Percentiles rank a stretch among this genome's conserved stretches.
Evolutionary conservation across 108 stramenopile genomes (phyloP).

Genomic region (Cyclotella distinguenda): DNA sequence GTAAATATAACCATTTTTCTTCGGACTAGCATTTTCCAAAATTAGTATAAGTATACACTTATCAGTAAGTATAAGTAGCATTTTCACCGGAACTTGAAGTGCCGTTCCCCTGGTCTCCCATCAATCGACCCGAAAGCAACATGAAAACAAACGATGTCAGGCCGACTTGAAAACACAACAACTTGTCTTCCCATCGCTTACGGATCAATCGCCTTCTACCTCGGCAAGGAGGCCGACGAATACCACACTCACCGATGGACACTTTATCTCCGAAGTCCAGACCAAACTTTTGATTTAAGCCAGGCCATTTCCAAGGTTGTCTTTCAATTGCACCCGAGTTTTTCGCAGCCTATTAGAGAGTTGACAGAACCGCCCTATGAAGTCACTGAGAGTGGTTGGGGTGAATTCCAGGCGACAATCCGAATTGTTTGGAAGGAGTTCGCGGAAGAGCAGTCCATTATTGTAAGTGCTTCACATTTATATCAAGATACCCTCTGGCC

Average conservation of each 20-base stretch:
- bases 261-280: conserved; percentile 8
- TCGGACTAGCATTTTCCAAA: too few species aligned
- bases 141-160: too few species aligned
- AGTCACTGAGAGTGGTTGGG: conserved; percentile 97
- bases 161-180: conserved; percentile 60
- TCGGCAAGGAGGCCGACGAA: conserved; percentile 70
- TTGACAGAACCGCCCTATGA: conserved; percentile 83
- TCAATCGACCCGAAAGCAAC: too few species aligned
- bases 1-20: too few species aligned
- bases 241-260: conserved; percentile 32
- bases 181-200: conserved; percentile 90
- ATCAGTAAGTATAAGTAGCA: too few species aligned
- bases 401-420: conserved; percentile 96
- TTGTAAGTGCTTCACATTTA: background rate
- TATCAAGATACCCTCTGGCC: background rate
- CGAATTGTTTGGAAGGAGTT: conserved; percentile 89
- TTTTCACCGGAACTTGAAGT: too few species aligned
- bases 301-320: conserved; percentile 86
- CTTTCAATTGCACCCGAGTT: conserved; percentile 96
- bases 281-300: conserved; percentile 65
- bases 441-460: conserved; percentile 61
- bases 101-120: too few species aligned
- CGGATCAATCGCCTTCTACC: conserved; percentile 90
- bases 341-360: conserved; percentile 84
- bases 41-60: too few species aligned